Percentiles rank a stretch among this genome's conserved stretches.
phyloP scores from a whole-genome alignment of 2,329 filamentous ascomycete species.

The Colletotrichum eremochloae region DNA sequence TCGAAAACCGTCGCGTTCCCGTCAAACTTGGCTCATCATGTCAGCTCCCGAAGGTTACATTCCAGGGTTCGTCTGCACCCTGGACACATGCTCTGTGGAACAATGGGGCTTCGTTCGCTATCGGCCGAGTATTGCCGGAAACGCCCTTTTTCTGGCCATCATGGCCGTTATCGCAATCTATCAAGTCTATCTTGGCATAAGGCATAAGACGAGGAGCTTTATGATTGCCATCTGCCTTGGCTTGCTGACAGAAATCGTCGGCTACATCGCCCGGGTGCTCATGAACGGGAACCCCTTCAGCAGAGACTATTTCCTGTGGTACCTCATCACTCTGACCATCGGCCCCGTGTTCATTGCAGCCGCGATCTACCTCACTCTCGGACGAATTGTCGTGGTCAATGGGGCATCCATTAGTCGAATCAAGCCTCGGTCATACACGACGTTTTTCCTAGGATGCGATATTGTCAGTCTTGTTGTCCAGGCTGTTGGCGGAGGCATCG shows the following conservation, averaged over 20 bases:
- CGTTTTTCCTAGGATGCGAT: constrained; percentile 20
- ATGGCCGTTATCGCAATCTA: neutral
- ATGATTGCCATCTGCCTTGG: constrained; percentile 43
- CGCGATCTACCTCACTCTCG: constrained; percentile 46
- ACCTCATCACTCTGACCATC: constrained; percentile 46
- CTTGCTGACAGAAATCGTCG: constrained; percentile 43
- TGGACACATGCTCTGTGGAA: constrained; percentile 10
- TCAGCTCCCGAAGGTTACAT: constrained; percentile 17
- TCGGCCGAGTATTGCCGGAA: constrained; percentile 5
- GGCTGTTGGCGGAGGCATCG: constrained; percentile 20
- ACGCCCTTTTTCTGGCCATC: neutral
- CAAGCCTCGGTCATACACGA: constrained; percentile 26
- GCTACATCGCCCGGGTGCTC: constrained; percentile 44
- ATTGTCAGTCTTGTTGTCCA: constrained; percentile 23
- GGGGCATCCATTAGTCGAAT: constrained; percentile 27
- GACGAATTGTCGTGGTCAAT: constrained; percentile 45
- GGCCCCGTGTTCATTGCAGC: constrained; percentile 46
- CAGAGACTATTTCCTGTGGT: constrained; percentile 30
- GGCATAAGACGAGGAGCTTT: neutral
- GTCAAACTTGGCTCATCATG: neutral
- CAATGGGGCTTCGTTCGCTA: constrained; percentile 13
- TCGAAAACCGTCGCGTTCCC: neutral
- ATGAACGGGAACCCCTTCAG: constrained; percentile 37
- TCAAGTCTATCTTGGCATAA: neutral
- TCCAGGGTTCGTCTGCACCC: constrained; percentile 17